Base-by-base conservation (phyloP, 2,329 filamentous ascomycete genomes). In the Orbilia oligospora region DNA sequence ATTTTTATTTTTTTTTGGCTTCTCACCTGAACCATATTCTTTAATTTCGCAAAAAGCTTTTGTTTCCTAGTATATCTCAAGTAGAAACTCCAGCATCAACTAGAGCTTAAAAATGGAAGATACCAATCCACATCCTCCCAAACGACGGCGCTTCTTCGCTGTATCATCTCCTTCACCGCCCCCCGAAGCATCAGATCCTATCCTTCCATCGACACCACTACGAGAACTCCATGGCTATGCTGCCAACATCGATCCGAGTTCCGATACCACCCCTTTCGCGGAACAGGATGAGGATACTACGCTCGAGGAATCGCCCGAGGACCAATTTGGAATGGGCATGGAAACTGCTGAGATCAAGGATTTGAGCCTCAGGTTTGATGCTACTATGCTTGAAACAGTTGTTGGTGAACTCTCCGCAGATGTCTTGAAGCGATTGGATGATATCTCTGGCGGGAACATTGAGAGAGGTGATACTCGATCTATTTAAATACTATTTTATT, bases 351-450 rank as follows among this genome's bases (percentile, higher is more conserved):
- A 83, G 2, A 77, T 83, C 0, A 73, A 85, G 30, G 83, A 83
- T 0, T 51, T 72, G 22, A 71, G 76, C 8, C 55, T 79, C 18
- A 80, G 71, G 5, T 91, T 92, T 78, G 88, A 91, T 80, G 85
- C 87, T 71, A 86, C 86, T 36, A 87, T 86, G 0, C 90, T 92
- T 69, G 87, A 91, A 81, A 86, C 84, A 72, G 88, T 92, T 76
- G 84, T 91, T 22, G 90, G 90, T 41, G 87, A 88, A 72, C 85
- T 92, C 20, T 83, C 85, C 5, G 76, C 85, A 0, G 85, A 88
- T 24, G 84, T 86, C 0, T 81, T 91, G 61, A 84, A 84, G 5
- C 83, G 86, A 3, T 86, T 92, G 20, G 86, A 86, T n/a, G 84
- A 87, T 8, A 86, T 86, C 51, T 91, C 89, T 68, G 87, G 87